Percentiles rank a stretch among this genome's conserved stretches.
Conservation (phyloP, 768 basidiomycete genomes). For the Cystobasidium ongulense region DNA sequence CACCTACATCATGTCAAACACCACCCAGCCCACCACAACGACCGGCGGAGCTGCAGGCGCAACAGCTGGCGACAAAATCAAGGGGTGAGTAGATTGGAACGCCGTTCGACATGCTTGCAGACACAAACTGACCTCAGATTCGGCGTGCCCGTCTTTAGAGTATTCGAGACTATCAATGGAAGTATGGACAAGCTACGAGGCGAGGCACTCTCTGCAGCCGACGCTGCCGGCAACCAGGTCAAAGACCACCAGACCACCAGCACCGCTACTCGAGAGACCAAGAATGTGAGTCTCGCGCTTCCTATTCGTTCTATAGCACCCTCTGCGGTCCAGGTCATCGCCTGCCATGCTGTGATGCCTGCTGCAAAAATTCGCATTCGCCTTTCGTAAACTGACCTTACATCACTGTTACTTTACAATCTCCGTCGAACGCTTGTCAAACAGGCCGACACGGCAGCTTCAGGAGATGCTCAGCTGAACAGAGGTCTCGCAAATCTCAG, state of each 20-base stretch:
- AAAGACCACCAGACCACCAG: not conserved
- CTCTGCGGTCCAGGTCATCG: too few species aligned
- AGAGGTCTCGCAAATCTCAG: not conserved
- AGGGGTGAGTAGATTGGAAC: constrained; percentile 6
- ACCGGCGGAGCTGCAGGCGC: not conserved
- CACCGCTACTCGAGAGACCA: not conserved
- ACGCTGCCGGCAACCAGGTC: not conserved
- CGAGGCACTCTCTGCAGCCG: not conserved
- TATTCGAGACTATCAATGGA: not conserved
- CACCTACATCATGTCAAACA: not conserved
- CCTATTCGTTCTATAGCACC: too few species aligned
- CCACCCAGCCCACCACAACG: not conserved
- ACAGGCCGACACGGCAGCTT: not conserved
- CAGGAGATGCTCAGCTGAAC: not conserved
- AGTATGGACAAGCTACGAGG: not conserved
- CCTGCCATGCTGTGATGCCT: not conserved
- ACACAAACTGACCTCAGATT: too few species aligned
- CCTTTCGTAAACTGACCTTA: not conserved
- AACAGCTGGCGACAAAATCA: not conserved
- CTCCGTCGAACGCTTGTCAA: not conserved
- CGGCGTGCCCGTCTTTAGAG: not conserved
- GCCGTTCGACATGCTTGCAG: too few species aligned
- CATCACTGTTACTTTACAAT: not conserved
- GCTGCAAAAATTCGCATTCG: not conserved
- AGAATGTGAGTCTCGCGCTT: not conserved